Evolutionary conservation across 2,329 filamentous ascomycete genomes (phyloP).

Genomic region (Apiospora pterosperma): DNA sequence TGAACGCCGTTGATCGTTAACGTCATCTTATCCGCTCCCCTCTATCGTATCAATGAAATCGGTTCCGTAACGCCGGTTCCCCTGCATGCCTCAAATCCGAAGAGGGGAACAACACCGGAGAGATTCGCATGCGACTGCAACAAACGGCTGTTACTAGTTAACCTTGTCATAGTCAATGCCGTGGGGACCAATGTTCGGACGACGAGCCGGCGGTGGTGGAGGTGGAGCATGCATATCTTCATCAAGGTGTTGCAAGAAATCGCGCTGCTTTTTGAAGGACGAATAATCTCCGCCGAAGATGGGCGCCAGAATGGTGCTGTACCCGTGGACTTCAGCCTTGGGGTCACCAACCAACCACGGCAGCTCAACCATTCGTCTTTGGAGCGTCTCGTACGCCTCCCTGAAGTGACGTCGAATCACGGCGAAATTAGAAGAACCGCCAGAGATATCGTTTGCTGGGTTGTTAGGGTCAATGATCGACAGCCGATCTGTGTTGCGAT

Average conservation of each 20-base stretch:
- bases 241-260: constrained; percentile 55
- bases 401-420: constrained; percentile 69
- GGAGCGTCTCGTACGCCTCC: constrained; percentile 56
- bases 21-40: background rate
- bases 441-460: constrained; percentile 80
- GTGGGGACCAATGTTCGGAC: background rate
- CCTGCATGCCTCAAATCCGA: background rate
- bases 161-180: background rate
- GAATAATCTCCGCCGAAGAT: constrained; percentile 78
- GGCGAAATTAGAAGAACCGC: constrained; percentile 70
- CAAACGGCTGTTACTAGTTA: background rate
- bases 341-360: constrained; percentile 22
- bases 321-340: constrained; percentile 16
- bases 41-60: background rate
- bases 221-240: constrained; percentile 31
- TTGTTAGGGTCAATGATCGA: constrained; percentile 93
- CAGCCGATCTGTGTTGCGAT: constrained; percentile 64
- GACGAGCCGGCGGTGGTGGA: background rate
- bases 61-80: constrained; percentile 1
- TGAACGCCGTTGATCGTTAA: constrained; percentile 7
- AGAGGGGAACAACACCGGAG: background rate
- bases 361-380: constrained; percentile 54
- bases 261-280: constrained; percentile 67
- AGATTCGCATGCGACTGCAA: background rate
- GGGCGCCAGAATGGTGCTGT: constrained; percentile 62